Evolutionary conservation across 345 rosid genomes (phyloP).

Genomic region (Erodium maritimum): DNA sequence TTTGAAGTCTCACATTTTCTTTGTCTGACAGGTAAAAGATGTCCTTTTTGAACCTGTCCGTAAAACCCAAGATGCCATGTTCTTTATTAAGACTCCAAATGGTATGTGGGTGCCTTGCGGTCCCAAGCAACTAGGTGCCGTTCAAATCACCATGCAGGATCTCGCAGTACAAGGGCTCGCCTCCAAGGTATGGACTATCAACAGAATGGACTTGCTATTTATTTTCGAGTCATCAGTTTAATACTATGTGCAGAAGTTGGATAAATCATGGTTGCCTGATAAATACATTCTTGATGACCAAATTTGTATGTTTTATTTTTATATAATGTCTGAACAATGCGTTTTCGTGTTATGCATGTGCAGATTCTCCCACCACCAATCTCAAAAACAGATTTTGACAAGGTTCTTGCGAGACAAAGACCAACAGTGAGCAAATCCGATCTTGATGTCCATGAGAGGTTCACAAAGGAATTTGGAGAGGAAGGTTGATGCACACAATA

Average conservation of each 20-base stretch:
- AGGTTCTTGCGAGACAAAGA: constrained; percentile 85
- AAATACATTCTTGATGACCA: no score
- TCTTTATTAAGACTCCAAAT: constrained; percentile 41
- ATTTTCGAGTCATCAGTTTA: no score
- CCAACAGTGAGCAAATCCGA: constrained; percentile 89
- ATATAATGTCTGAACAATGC: no score
- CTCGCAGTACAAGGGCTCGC: constrained; percentile 69
- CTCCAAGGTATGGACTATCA: constrained; percentile 40
- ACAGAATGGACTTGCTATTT: no score
- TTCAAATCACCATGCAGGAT: constrained; percentile 73
- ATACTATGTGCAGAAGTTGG: no score
- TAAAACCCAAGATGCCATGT: constrained; percentile 88
- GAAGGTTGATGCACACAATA: constrained; percentile 49
- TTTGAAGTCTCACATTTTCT: neutral
- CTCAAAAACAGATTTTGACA: constrained; percentile 67
- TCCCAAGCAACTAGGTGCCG: constrained; percentile 67
- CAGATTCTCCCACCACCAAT: constrained; percentile 94
- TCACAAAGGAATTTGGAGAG: constrained; percentile 95
- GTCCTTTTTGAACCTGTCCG: constrained; percentile 94
- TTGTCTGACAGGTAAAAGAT: constrained; percentile 56
- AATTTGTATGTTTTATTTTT: no score
- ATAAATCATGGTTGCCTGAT: no score
- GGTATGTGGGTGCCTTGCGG: constrained; percentile 86
- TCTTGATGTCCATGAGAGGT: constrained; percentile 90
- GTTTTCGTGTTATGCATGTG: neutral